Base-by-base conservation (phyloP, 768 basidiomycete genomes). In the Trametes maxima region DNA sequence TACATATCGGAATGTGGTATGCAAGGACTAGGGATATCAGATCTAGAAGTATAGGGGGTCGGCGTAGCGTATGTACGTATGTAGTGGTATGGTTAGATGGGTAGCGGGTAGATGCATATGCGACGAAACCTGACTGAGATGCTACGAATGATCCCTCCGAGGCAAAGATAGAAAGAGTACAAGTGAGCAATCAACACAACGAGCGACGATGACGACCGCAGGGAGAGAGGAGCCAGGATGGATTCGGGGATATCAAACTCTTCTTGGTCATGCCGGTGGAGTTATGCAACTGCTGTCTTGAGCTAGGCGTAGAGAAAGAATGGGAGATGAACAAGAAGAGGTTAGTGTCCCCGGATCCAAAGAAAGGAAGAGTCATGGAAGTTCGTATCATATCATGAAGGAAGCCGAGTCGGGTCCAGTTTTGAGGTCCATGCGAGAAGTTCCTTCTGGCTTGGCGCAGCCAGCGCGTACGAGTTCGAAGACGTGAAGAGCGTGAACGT, bases 401-500 rank as follows among this genome's bases (percentile, higher is more conserved):
- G 64, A 54, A 67, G 61, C 69, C 89, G 84, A 68, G 90, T 92
- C 53, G 92, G 92, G 74, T 94, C 92, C 67, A 95, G 77, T 73
- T 91, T 93, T 61, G 81, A 78, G 68, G 84, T 88, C 95, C 95
- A 97, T 70, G 87, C 83, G 60, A 86, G 86, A 60, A 94, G 79
- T 69, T 97, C 95, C 77, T 92, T 95, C 59, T 79, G 75, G 68
- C 80, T 92, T 2, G 88, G 84, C 36, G 94, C 93, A 10, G 91
- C 88, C 11, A 97, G 81, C 39, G 92, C 92, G 76, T 95, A 89
- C 24, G 94, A 95, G 73, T 97, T 96, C 8, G 92, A 91, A 13
- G 92, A 81, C 1, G 95, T 95, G 75, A 95, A 96, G 35, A 97
- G 82, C 13, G 92, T 94, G 75, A 97, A 95, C 14, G 88, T 89